These are phyloP conservation scores for Fusarium staphyleae DNA, from an alignment of 2,329 filamentous ascomycete species.

Conservation along the genomic window DNA sequence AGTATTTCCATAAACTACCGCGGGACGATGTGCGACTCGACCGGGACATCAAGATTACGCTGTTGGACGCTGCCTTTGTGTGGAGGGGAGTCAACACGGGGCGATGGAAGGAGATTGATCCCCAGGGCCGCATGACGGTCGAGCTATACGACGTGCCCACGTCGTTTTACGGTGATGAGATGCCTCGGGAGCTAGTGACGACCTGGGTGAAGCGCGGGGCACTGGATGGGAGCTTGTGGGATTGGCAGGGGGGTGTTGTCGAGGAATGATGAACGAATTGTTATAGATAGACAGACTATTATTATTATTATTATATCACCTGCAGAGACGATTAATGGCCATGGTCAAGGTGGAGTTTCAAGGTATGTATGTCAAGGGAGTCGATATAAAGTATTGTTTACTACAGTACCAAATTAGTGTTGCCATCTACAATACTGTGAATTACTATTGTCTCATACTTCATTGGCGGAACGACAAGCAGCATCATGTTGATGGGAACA, in stretches of 20 bases:
- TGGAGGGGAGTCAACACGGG: slow-evolving; percentile 38
- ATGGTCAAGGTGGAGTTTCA: no score
- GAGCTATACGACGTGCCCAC: slow-evolving; percentile 50
- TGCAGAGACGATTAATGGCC: not conserved
- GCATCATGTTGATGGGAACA: no score
- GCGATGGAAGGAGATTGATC: slow-evolving; percentile 47
- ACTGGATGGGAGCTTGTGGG: slow-evolving; percentile 51
- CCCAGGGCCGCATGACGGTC: slow-evolving; percentile 48
- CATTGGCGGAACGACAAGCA: no score
- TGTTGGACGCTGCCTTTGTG: slow-evolving; percentile 43
- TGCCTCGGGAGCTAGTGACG: slow-evolving; percentile 47
- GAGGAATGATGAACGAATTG: slow-evolving; percentile 5
- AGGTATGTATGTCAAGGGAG: no score
- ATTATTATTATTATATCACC: no score
- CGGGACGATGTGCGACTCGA: slow-evolving; percentile 39
- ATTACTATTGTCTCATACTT: no score
- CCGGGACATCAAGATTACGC: slow-evolving; percentile 43
- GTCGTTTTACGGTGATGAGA: slow-evolving; percentile 50
- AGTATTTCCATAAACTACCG: slow-evolving; percentile 49
- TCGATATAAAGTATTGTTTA: no score
- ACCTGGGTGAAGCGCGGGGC: slow-evolving; percentile 51
- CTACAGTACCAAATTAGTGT: no score
- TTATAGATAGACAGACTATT: not conserved
- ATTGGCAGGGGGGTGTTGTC: slow-evolving; percentile 41
- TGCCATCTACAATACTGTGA: no score